A percentile compares a stretch with the other conserved stretches of the same genome.
Evolutionary conservation across 441 rosid genomes (phyloP).

Genomic region (Hypseocharis bilobata): DNA sequence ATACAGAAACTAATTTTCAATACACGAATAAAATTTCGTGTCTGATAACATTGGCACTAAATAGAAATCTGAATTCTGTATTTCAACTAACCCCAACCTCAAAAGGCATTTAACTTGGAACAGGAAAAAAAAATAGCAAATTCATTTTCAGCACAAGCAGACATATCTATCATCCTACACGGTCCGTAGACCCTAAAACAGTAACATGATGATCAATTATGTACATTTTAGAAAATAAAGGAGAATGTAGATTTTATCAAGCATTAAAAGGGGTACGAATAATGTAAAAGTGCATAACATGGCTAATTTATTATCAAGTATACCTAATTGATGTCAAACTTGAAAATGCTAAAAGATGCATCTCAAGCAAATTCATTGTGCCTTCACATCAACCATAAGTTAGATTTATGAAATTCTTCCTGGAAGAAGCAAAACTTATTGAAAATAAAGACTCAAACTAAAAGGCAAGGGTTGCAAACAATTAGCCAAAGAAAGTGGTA

Average conservation of each 20-base stretch:
- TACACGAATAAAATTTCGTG: not conserved
- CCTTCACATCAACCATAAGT: not conserved
- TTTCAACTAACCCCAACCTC: not conserved
- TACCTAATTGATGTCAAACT: not conserved
- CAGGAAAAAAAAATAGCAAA: not conserved
- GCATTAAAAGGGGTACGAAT: not conserved
- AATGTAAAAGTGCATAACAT: not conserved
- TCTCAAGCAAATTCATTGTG: not conserved
- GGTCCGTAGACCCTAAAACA: not conserved
- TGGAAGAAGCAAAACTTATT: not conserved
- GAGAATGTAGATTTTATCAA: not conserved
- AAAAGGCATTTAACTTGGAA: not conserved
- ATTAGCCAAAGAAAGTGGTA: not conserved
- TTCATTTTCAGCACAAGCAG: not conserved
- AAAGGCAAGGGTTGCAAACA: not conserved
- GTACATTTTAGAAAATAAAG: not conserved
- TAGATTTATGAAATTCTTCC: not conserved
- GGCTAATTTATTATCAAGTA: not conserved
- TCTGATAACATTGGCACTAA: not conserved
- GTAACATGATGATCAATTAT: not conserved
- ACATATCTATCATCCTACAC: not conserved
- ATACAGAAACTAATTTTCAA: not conserved
- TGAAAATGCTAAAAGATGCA: not conserved
- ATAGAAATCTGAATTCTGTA: no score
- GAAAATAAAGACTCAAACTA: not conserved